These are phyloP conservation scores for Pichia sp. DNA, from an alignment of 1,139 yeast genomes.

Conservation along the genomic window DNA sequence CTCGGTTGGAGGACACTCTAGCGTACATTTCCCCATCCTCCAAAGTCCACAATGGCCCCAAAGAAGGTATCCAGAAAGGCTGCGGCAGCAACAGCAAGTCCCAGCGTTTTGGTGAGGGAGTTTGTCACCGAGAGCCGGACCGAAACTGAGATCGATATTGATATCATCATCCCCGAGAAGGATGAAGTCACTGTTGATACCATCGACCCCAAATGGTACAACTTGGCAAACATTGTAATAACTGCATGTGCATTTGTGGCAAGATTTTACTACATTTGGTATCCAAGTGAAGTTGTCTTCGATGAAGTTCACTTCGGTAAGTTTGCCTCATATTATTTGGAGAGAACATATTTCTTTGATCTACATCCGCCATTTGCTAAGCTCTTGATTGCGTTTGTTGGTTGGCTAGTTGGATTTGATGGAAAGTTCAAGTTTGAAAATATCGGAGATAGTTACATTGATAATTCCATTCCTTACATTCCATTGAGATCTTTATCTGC, in stretches of 20 bases:
- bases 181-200: too few species aligned
- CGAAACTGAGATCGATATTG: too few species aligned
- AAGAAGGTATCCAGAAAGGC: too few species aligned
- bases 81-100: too few species aligned
- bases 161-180: background rate
- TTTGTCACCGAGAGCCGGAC: too few species aligned
- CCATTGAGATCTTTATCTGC: slow-evolving; percentile 84
- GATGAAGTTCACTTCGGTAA: slow-evolving; percentile 99
- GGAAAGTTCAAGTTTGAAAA: slow-evolving; percentile 87
- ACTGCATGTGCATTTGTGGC: slow-evolving; percentile 62
- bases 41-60: slow-evolving; percentile 8
- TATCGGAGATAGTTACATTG: slow-evolving; percentile 77
- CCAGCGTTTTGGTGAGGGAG: too few species aligned
- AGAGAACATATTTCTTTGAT: slow-evolving; percentile 85
- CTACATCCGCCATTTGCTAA: slow-evolving; percentile 98
- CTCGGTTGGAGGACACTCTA: too few species aligned
- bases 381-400: slow-evolving; percentile 82
- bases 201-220: slow-evolving; percentile 29
- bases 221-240: slow-evolving; percentile 38
- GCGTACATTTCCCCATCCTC: too few species aligned
- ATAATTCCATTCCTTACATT: slow-evolving; percentile 77
- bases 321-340: slow-evolving; percentile 82
- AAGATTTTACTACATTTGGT: slow-evolving; percentile 63
- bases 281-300: slow-evolving; percentile 85
- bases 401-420: slow-evolving; percentile 81